These are phyloP conservation scores for Echria macrotheca DNA, from an alignment of 495 filamentous ascomycete genomes.

Conservation along the genomic window DNA sequence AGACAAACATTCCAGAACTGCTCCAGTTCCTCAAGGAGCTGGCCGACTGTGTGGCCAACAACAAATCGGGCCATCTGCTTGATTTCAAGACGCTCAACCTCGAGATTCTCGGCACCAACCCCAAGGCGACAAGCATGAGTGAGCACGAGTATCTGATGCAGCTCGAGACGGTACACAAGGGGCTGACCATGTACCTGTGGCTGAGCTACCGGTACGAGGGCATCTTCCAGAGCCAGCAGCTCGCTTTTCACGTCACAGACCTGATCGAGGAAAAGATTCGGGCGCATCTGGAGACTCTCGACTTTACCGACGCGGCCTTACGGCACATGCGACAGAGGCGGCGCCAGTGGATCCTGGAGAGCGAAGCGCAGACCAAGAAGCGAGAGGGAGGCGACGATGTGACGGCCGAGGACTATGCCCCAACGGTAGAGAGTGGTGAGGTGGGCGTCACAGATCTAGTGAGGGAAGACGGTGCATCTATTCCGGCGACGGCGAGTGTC, in stretches of 20 bases:
- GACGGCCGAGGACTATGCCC: too few species aligned
- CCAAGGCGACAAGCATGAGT: constrained; percentile 31
- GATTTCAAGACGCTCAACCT: constrained; percentile 60
- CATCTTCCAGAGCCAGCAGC: constrained; percentile 68
- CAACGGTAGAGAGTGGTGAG: too few species aligned
- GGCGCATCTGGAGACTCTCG: constrained; percentile 46
- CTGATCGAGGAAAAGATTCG: constrained; percentile 77
- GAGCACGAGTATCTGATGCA: constrained; percentile 50
- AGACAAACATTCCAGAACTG: constrained; percentile 32
- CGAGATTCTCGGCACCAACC: constrained; percentile 54
- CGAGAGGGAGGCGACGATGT: too few species aligned
- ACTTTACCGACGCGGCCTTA: constrained; percentile 10
- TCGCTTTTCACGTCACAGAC: constrained; percentile 75
- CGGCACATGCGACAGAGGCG: constrained; percentile 11
- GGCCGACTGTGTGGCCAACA: constrained; percentile 61
- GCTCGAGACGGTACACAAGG: constrained; percentile 74
- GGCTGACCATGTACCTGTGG: constrained; percentile 83
- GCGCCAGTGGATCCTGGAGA: too few species aligned
- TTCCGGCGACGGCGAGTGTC: too few species aligned
- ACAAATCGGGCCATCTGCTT: constrained; percentile 56
- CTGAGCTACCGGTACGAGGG: constrained; percentile 67
- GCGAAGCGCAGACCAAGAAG: too few species aligned
- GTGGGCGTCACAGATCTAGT: too few species aligned
- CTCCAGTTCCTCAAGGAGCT: constrained; percentile 48
- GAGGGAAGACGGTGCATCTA: too few species aligned